Conservation (phyloP, 1,139 yeast species). For the Yamadazyma spencermartinsiae region DNA sequence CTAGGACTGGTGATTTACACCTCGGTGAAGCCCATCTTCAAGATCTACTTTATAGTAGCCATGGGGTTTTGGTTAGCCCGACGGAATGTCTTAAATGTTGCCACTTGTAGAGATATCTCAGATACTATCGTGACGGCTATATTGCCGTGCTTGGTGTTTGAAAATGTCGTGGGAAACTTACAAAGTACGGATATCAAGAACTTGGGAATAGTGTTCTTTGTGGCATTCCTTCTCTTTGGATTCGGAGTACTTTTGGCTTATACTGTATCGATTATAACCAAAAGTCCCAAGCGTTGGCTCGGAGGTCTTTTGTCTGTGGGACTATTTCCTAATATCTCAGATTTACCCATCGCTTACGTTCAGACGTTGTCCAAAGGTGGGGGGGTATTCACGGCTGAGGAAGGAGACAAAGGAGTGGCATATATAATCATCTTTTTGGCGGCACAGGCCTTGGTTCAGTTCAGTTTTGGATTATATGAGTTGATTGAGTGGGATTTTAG, state of each 20-base stretch:
- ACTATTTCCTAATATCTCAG: constrained; percentile 71
- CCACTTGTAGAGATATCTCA: constrained; percentile 73
- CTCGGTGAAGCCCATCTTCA: constrained; percentile 83
- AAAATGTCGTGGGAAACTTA: constrained; percentile 69
- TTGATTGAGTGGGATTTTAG: constrained; percentile 72
- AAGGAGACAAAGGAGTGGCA: constrained; percentile 81
- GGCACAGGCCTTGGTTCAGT: constrained; percentile 67
- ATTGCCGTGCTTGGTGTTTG: constrained; percentile 77
- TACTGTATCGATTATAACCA: constrained; percentile 33
- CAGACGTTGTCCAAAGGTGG: constrained; percentile 75
- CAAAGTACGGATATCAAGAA: constrained; percentile 71
- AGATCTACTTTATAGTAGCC: constrained; percentile 74
- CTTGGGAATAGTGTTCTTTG: constrained; percentile 70
- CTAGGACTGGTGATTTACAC: constrained; percentile 75
- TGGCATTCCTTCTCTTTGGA: constrained; percentile 46
- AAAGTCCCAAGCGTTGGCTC: constrained; percentile 70
- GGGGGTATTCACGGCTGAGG: constrained; percentile 50
- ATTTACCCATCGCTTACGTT: constrained; percentile 85
- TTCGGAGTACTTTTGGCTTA: constrained; percentile 40
- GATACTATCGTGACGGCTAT: constrained; percentile 70
- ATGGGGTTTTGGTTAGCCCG: constrained; percentile 70
- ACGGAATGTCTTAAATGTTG: constrained; percentile 65
- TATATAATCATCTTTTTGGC: constrained; percentile 80
- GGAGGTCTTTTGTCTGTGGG: constrained; percentile 75
- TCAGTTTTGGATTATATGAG: constrained; percentile 73